Percentiles rank a stretch among this genome's conserved stretches.
phyloP scores from a whole-genome alignment of 352 stramenopile species.

The Pythium rhizo-oryzae region DNA sequence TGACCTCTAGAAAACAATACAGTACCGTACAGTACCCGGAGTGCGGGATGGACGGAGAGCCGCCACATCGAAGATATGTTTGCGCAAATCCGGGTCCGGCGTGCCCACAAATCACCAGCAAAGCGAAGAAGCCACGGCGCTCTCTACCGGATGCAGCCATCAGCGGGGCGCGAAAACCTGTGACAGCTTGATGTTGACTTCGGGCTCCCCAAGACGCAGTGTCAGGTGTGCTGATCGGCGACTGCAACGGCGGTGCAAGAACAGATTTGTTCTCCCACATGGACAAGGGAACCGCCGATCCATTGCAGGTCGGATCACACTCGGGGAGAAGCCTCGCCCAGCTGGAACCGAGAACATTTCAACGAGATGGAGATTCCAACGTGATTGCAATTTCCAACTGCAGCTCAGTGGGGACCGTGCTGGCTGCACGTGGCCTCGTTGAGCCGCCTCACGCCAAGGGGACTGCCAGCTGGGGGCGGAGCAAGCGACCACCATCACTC shows the following conservation, averaged over 20 bases:
- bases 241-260: not conserved
- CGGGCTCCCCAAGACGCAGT: not conserved
- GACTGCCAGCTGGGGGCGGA: not conserved
- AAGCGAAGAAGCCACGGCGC: not conserved
- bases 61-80: slow-evolving; percentile 12
- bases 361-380: not conserved
- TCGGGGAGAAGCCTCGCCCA: not conserved
- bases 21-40: slow-evolving; percentile 6
- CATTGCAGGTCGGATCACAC: not conserved
- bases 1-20: slow-evolving; percentile 18
- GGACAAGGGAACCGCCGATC: not conserved
- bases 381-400: not conserved
- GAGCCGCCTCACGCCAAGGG: too few relatives aligned
- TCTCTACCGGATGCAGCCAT: slow-evolving; percentile 17
- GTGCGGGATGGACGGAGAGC: not conserved
- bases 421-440: too few relatives aligned
- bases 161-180: not conserved
- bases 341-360: not conserved
- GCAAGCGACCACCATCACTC: slow-evolving; percentile 13
- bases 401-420: too few relatives aligned
- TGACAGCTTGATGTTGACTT: slow-evolving; percentile 1
- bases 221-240: not conserved
- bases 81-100: slow-evolving; percentile 21
- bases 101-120: slow-evolving; percentile 16
- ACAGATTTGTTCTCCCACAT: slow-evolving; percentile 7